Conservation (phyloP, 176 grass and related monocot genomes). For the Paspalum notatum region DNA sequence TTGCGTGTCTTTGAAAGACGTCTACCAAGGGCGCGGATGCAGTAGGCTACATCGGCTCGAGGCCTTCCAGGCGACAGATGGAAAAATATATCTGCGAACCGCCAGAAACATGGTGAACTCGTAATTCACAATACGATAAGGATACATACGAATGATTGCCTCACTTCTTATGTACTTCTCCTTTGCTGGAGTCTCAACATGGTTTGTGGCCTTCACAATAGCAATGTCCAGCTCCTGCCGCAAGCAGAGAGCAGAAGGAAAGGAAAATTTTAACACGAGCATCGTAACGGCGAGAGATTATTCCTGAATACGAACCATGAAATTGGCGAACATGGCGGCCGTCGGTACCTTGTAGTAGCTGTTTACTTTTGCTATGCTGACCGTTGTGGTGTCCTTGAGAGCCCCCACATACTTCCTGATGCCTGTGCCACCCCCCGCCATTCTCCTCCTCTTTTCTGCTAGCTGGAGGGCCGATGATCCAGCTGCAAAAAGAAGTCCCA, state of each 20-base stretch:
- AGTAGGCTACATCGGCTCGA: slow-evolving; percentile 89
- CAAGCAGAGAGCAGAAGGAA: background rate
- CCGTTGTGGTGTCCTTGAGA: slow-evolving; percentile 91
- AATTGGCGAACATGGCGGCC: background rate
- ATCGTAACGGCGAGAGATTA: background rate
- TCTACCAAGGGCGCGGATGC: slow-evolving; percentile 94
- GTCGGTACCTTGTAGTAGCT: slow-evolving; percentile 88
- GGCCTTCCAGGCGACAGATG: slow-evolving; percentile 81
- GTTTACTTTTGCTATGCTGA: slow-evolving; percentile 94
- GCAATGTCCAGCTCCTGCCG: slow-evolving; percentile 86
- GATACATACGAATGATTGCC: background rate
- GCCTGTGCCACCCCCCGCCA: slow-evolving; percentile 71
- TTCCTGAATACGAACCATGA: background rate
- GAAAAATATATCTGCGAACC: slow-evolving; percentile 72
- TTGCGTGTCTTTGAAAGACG: slow-evolving; percentile 95
- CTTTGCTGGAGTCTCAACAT: slow-evolving; percentile 72
- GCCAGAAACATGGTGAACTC: background rate
- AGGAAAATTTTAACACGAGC: background rate
- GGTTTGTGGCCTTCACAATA: slow-evolving; percentile 95
- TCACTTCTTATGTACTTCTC: slow-evolving; percentile 91
- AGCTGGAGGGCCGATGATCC: too few relatives aligned
- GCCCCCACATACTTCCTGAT: slow-evolving; percentile 94
- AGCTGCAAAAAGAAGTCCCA: too few relatives aligned
- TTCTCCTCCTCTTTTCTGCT: slow-evolving; percentile 17
- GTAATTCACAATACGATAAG: background rate